Percentiles rank a stretch among this genome's conserved stretches.
These are phyloP conservation scores for Yamadazyma diospyri DNA, from an alignment of 1,139 yeast genomes.

Conservation along the genomic window DNA sequence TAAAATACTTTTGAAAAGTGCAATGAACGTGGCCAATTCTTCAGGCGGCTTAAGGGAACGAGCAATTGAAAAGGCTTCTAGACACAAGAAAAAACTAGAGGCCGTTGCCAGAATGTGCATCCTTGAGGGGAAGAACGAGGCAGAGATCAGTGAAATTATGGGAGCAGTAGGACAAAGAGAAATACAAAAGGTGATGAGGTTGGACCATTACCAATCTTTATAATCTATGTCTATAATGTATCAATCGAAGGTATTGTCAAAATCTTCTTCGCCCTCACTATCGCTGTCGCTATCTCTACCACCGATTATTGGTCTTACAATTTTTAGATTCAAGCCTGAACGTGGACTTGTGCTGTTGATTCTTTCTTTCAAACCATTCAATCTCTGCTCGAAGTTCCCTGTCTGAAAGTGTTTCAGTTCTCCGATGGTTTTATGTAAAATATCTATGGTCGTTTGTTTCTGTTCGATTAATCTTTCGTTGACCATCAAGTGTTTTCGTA, in stretches of 20 bases:
- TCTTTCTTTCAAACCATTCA: slow-evolving; percentile 18
- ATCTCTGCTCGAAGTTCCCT: slow-evolving; percentile 49
- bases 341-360: slow-evolving; percentile 24
- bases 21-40: slow-evolving; percentile 42
- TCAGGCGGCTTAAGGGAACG: slow-evolving; percentile 53
- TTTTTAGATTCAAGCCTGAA: slow-evolving; percentile 51
- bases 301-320: slow-evolving; percentile 67
- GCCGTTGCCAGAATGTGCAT: slow-evolving; percentile 46
- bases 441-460: slow-evolving; percentile 56
- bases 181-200: slow-evolving; percentile 20
- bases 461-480: slow-evolving; percentile 58
- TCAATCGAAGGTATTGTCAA: slow-evolving; percentile 2
- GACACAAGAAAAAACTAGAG: slow-evolving; percentile 43
- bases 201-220: slow-evolving; percentile 30
- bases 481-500: slow-evolving; percentile 46
- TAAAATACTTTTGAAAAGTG: slow-evolving; percentile 42
- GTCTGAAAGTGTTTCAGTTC: slow-evolving; percentile 55
- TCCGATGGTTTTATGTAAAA: slow-evolving; percentile 49
- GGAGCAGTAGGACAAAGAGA: slow-evolving; percentile 27
- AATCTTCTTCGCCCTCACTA: slow-evolving; percentile 8
- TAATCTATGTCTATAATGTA: slow-evolving; percentile 1
- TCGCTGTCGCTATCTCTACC: slow-evolving; percentile 28
- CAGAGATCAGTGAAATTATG: slow-evolving; percentile 1
- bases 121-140: slow-evolving; percentile 35
- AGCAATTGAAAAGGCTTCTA: slow-evolving; percentile 36